Evolutionary conservation across 768 basidiomycete genomes (phyloP).

Genomic region (Sistotremastrum suecicum): DNA sequence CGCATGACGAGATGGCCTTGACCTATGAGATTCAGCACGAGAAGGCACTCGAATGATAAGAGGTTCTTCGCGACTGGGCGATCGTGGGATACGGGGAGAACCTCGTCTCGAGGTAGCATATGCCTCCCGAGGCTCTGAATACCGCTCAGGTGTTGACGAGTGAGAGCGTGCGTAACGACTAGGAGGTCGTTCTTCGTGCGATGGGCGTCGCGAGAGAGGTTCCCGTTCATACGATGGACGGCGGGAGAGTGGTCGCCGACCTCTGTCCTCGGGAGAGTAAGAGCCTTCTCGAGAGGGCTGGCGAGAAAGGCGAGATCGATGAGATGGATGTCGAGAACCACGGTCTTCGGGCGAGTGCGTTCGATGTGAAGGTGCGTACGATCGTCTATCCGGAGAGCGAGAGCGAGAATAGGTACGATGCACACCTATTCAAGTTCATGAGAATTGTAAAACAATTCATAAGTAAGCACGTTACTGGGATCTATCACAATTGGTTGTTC

Average conservation of each 20-base stretch:
- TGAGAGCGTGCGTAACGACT: no score
- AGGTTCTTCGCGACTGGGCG: not conserved
- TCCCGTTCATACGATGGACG: not conserved
- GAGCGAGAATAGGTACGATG: not conserved
- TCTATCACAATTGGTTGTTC: no score
- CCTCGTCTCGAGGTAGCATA: not conserved
- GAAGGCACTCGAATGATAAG: not conserved
- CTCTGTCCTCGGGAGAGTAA: not conserved
- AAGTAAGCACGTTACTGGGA: no score
- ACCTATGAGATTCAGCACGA: no score
- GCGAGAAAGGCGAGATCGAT: not conserved
- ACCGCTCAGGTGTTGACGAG: no score
- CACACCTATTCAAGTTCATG: not conserved
- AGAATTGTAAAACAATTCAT: no score
- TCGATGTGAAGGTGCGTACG: not conserved
- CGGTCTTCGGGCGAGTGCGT: no score
- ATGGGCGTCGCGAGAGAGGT: not conserved
- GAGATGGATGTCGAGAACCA: conserved; percentile 1
- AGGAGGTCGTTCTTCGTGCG: no score
- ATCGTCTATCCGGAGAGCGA: not conserved
- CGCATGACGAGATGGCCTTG: no score
- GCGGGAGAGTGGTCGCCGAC: not conserved
- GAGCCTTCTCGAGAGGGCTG: not conserved
- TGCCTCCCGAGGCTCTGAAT: no score
- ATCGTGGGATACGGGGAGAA: not conserved